A percentile compares a stretch with the other conserved stretches of the same genome.
Conservation (phyloP, 495 filamentous ascomycete genomes). For the Daldinia caldariorum region DNA sequence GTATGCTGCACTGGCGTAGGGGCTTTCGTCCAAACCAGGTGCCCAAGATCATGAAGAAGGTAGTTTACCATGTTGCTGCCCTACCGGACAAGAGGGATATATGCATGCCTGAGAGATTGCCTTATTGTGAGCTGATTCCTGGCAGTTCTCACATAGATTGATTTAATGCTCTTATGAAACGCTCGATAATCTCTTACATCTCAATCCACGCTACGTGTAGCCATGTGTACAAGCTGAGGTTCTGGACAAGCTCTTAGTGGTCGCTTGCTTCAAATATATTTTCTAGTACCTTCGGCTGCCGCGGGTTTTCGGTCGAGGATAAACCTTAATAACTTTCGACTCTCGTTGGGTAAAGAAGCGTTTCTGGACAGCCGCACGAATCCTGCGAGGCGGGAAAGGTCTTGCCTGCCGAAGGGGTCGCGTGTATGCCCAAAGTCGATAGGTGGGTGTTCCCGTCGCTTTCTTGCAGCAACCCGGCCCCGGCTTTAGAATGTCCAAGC, state of each 20-base stretch:
- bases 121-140: slow-evolving; percentile 16
- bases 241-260: slow-evolving; percentile 7
- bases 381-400: slow-evolving; percentile 10
- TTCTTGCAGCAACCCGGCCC: slow-evolving; percentile 15
- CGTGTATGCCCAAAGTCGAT: slow-evolving; percentile 11
- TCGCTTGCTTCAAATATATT: slow-evolving; percentile 10
- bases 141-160: slow-evolving; percentile 24
- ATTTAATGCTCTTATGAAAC: slow-evolving; percentile 28
- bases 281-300: not conserved
- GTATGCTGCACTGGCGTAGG: slow-evolving; percentile 6
- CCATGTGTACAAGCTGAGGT: slow-evolving; percentile 7
- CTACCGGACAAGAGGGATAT: slow-evolving; percentile 39
- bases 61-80: slow-evolving; percentile 34
- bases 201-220: slow-evolving; percentile 13
- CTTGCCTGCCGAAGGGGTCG: not conserved
- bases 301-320: not conserved
- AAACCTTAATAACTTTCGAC: not conserved
- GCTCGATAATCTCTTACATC: slow-evolving; percentile 18
- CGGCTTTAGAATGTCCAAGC: slow-evolving; percentile 1
- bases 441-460: slow-evolving; percentile 11
- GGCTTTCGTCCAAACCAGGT: slow-evolving; percentile 25
- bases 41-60: slow-evolving; percentile 17
- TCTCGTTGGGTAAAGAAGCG: not conserved
- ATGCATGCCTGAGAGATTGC: slow-evolving; percentile 15
- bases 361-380: slow-evolving; percentile 10